Evolutionary conservation across 495 filamentous ascomycete genomes (phyloP).

Genomic region (Podospora anserina): DNA sequence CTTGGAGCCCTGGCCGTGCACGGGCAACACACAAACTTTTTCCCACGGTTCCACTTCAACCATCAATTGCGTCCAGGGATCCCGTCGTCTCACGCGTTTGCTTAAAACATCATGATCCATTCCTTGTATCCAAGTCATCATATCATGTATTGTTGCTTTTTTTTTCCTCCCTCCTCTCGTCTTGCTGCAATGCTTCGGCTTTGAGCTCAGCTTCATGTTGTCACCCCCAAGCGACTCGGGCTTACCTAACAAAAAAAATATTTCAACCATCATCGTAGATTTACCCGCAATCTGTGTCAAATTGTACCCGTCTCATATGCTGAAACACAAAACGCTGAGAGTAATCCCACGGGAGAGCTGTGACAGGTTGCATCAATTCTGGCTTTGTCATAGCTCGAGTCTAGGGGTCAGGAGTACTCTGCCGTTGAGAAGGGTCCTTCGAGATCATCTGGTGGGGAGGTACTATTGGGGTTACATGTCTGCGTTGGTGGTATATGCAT

Average conservation of each 20-base stretch:
- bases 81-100: background rate
- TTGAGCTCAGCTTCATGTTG: background rate
- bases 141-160: background rate
- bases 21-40: background rate
- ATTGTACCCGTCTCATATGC: constrained; percentile 15
- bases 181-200: background rate
- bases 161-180: background rate
- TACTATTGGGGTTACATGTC: background rate
- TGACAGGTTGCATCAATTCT: background rate
- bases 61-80: background rate
- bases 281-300: background rate
- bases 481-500: background rate
- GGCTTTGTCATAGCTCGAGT: constrained; percentile 2
- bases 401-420: background rate
- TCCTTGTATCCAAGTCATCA: background rate
- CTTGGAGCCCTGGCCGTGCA: background rate
- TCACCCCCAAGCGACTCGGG: background rate
- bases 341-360: background rate
- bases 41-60: background rate
- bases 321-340: constrained; percentile 18
- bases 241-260: background rate
- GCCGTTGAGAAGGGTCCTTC: background rate
- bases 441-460: background rate
- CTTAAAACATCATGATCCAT: background rate
- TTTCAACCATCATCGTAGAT: background rate